These are phyloP conservation scores for Wickerhamiella bombiphila DNA, from an alignment of 805 yeast genomes.

Conservation along the genomic window DNA sequence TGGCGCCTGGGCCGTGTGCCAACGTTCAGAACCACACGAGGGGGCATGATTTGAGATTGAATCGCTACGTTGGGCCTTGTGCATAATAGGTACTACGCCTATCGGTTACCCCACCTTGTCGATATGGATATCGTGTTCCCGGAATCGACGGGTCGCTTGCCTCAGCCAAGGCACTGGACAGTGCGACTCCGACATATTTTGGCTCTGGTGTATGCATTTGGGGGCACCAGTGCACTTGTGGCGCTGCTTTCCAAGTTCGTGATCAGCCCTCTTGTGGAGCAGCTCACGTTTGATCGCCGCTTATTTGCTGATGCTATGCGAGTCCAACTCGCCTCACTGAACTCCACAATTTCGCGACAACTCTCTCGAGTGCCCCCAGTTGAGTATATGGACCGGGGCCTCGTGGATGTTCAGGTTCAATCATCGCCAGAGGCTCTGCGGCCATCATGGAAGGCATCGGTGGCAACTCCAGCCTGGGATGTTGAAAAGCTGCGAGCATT, in stretches of 20 bases:
- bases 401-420: conserved; percentile 11
- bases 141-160: conserved; percentile 15
- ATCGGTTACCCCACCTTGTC: too few relatives aligned
- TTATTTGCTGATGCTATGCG: conserved; percentile 20
- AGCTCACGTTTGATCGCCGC: conserved; percentile 23
- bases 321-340: conserved; percentile 16
- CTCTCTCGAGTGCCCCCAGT: conserved; percentile 17
- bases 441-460: too few relatives aligned
- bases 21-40: not conserved
- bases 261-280: conserved; percentile 22
- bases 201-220: conserved; percentile 22
- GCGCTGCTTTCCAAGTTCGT: conserved; percentile 22
- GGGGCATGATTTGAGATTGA: too few relatives aligned
- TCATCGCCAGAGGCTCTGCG: too few relatives aligned
- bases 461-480: too few relatives aligned
- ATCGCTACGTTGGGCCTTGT: too few relatives aligned
- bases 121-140: conserved; percentile 18
- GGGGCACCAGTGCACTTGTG: conserved; percentile 20
- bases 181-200: conserved; percentile 18
- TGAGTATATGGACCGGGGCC: conserved; percentile 9
- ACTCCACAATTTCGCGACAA: conserved; percentile 12
- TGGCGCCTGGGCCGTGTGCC: not conserved
- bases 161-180: conserved; percentile 8
- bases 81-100: too few relatives aligned
- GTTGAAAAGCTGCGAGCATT: conserved; percentile 2